phyloP scores from a whole-genome alignment of 2,329 filamentous ascomycete genomes.

The Spiromastix sp. region DNA sequence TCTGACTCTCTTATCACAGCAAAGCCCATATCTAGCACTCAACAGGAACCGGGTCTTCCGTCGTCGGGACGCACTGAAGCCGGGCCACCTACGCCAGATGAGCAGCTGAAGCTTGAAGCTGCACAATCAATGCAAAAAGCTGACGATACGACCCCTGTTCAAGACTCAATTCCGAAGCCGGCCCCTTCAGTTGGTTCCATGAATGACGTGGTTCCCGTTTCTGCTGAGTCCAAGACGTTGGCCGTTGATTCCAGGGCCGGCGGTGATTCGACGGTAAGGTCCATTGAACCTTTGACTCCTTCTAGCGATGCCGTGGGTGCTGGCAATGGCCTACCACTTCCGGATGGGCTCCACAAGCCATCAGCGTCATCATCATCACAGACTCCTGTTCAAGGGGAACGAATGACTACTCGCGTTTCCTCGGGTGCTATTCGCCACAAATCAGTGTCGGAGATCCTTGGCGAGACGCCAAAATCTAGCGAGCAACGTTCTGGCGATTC shows the following conservation, averaged over 20 bases:
- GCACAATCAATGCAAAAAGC: conserved; percentile 34
- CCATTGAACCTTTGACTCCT: not conserved
- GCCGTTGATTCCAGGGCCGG: not conserved
- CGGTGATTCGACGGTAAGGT: no score
- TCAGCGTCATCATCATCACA: conserved; percentile 2
- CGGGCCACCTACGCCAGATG: conserved; percentile 44
- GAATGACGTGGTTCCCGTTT: not conserved
- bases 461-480: conserved; percentile 40
- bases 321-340: not conserved
- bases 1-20: no score
- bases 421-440: conserved; percentile 62
- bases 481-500: conserved; percentile 27
- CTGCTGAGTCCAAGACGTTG: not conserved
- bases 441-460: conserved; percentile 62
- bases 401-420: conserved; percentile 59
- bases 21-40: no score
- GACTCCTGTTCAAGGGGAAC: conserved; percentile 32
- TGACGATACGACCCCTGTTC: not conserved
- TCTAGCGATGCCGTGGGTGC: not conserved
- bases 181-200: no score
- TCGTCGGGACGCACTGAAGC: conserved; percentile 9
- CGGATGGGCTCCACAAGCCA: no score
- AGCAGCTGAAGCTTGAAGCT: conserved; percentile 47
- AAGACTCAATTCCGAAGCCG: conserved; percentile 6
- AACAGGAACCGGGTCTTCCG: no score